These are phyloP conservation scores for Diaporthe destruens DNA, from an alignment of 2,329 filamentous ascomycete species.

Conservation along the genomic window DNA sequence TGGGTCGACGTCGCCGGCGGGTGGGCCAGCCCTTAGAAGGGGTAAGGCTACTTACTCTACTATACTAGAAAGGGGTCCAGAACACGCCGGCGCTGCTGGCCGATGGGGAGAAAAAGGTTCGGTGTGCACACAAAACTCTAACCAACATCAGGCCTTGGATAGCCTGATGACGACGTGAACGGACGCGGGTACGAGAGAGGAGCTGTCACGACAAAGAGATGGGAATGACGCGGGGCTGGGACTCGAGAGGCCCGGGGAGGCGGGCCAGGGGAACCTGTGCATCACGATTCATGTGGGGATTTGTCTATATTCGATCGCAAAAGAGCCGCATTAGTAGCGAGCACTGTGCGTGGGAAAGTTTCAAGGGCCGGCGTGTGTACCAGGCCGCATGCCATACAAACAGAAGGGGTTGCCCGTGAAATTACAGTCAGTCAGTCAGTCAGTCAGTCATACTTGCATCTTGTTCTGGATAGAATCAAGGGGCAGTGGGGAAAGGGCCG, in stretches of 20 bases:
- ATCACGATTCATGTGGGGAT: slow-evolving; percentile 38
- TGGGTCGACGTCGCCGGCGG: slow-evolving; percentile 98
- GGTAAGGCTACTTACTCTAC: slow-evolving; percentile 42
- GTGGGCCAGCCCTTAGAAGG: slow-evolving; percentile 72
- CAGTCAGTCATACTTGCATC: slow-evolving; percentile 38
- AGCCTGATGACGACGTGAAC: slow-evolving; percentile 33
- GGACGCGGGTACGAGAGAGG: slow-evolving; percentile 28
- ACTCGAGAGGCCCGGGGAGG: background rate
- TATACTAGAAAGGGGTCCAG: background rate
- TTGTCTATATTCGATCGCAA: slow-evolving; percentile 36
- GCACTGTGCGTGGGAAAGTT: slow-evolving; percentile 31
- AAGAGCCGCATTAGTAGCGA: slow-evolving; percentile 35
- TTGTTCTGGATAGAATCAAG: slow-evolving; percentile 35
- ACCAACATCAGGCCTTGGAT: background rate
- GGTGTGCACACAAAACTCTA: slow-evolving; percentile 14
- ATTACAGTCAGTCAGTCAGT: slow-evolving; percentile 31
- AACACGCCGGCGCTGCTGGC: background rate
- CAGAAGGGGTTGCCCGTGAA: slow-evolving; percentile 34
- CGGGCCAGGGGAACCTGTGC: slow-evolving; percentile 18
- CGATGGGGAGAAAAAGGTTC: background rate
- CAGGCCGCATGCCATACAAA: background rate
- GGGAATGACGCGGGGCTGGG: slow-evolving; percentile 2
- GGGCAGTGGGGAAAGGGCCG: background rate
- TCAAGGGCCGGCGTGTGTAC: slow-evolving; percentile 20
- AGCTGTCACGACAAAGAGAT: slow-evolving; percentile 14